Conservation (phyloP, 2,329 filamentous ascomycete species). For the Scorias spongiosa region DNA sequence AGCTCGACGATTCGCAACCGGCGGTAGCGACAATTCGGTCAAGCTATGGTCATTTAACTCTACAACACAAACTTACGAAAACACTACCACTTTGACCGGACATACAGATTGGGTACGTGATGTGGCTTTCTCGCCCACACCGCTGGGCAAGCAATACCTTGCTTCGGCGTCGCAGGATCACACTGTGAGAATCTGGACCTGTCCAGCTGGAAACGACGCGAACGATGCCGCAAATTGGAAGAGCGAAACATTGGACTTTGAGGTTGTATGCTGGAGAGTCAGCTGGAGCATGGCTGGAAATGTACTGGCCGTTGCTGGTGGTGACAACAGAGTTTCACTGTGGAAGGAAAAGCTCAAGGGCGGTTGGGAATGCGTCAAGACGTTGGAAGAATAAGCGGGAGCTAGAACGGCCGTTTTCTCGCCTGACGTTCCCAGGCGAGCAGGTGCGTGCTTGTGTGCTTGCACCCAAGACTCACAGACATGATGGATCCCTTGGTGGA, state of each 20-base stretch:
- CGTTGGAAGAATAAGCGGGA: conserved; percentile 48
- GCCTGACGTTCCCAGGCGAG: background rate
- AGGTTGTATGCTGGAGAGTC: conserved; percentile 83
- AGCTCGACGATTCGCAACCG: conserved; percentile 78
- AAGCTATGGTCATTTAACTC: conserved; percentile 82
- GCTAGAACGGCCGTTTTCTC: background rate
- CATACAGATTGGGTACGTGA: conserved; percentile 96
- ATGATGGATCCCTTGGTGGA: no score
- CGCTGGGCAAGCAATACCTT: conserved; percentile 92
- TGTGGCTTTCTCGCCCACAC: conserved; percentile 90
- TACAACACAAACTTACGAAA: conserved; percentile 19
- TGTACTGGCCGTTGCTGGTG: conserved; percentile 81
- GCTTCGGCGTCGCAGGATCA: conserved; percentile 92
- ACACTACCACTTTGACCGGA: conserved; percentile 51
- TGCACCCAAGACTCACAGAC: no score
- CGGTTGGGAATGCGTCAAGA: conserved; percentile 95
- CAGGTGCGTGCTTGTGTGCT: no score
- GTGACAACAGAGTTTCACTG: conserved; percentile 90
- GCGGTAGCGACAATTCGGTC: conserved; percentile 82
- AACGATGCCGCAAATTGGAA: conserved; percentile 54
- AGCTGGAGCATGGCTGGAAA: conserved; percentile 98
- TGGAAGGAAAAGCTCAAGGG: conserved; percentile 98
- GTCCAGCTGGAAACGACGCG: conserved; percentile 25
- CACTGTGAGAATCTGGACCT: conserved; percentile 93
- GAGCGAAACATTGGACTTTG: conserved; percentile 72